phyloP scores from a whole-genome alignment of 2,329 filamentous ascomycete species.

The Sporothrix dimorphospora region DNA sequence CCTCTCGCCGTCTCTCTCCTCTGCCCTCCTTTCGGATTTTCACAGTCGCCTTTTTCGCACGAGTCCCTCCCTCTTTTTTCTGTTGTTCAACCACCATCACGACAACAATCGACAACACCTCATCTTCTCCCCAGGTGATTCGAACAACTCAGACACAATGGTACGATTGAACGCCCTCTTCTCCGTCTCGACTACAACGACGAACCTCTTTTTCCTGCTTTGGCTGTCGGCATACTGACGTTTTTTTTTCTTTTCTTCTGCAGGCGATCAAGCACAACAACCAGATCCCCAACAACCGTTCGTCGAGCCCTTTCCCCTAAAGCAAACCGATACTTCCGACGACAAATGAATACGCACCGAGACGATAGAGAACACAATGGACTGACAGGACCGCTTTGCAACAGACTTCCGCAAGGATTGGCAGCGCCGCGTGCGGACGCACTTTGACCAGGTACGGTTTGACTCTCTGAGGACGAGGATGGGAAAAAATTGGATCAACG shows the following conservation, averaged over 20 bases:
- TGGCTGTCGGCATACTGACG: constrained; percentile 9
- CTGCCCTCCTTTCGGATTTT: constrained; percentile 25
- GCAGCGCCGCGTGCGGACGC: constrained; percentile 97
- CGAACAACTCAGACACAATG: constrained; percentile 57
- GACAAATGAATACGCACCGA: constrained; percentile 18
- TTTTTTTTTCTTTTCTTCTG: constrained; percentile 37
- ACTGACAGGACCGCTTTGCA: constrained; percentile 44
- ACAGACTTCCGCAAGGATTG: constrained; percentile 99
- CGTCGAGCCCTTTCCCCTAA: constrained; percentile 46
- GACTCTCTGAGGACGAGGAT: neutral
- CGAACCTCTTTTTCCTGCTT: neutral
- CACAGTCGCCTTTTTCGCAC: constrained; percentile 13
- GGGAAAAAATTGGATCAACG: neutral
- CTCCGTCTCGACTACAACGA: constrained; percentile 25
- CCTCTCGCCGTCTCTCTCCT: neutral
- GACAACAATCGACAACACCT: constrained; percentile 25
- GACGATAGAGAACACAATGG: constrained; percentile 36
- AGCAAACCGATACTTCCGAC: neutral
- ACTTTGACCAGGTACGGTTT: constrained; percentile 95
- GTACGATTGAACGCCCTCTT: constrained; percentile 42
- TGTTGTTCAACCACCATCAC: constrained; percentile 20
- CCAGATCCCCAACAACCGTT: constrained; percentile 95
- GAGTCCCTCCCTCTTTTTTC: constrained; percentile 14
- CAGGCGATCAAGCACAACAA: constrained; percentile 99
- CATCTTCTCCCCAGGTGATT: constrained; percentile 45